These are phyloP conservation scores for Leavenworthia alabamica DNA, from an alignment of 345 rosid species.

Conservation along the genomic window DNA sequence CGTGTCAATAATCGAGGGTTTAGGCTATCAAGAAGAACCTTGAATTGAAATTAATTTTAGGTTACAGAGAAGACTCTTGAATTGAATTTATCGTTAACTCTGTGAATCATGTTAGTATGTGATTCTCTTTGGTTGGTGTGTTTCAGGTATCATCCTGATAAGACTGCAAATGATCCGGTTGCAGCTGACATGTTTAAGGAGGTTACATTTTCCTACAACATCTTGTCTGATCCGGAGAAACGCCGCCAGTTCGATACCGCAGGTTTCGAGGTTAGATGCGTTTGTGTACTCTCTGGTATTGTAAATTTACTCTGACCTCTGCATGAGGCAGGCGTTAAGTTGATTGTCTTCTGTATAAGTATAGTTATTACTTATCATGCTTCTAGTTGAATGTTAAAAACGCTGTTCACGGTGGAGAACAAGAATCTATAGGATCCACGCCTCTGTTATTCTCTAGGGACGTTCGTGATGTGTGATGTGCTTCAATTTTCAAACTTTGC, in stretches of 20 bases:
- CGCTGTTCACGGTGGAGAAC: not conserved
- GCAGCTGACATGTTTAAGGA: slow-evolving; percentile 94
- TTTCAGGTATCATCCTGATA: slow-evolving; percentile 97
- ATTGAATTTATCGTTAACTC: not conserved
- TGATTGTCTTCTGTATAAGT: not conserved
- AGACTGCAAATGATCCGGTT: slow-evolving; percentile 84
- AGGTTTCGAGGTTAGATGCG: slow-evolving; percentile 84
- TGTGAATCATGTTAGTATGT: no score
- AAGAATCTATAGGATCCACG: not conserved
- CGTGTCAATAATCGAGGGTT: slow-evolving; percentile 9
- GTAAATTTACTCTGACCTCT: not conserved
- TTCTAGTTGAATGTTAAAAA: not conserved
- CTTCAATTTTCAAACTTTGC: not conserved
- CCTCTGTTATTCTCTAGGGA: not conserved
- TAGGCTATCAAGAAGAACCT: not conserved
- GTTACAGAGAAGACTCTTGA: not conserved
- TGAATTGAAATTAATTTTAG: slow-evolving; percentile 2
- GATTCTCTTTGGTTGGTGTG: slow-evolving; percentile 13
- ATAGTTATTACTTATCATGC: not conserved
- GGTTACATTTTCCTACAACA: slow-evolving; percentile 85
- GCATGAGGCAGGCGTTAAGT: not conserved
- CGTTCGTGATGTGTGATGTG: not conserved
- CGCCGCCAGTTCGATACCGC: slow-evolving; percentile 81
- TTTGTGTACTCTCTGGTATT: not conserved
- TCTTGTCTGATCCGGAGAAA: slow-evolving; percentile 87